Evolutionary conservation across 352 stramenopile genomes (phyloP), one percentile per base, ranked within the genome.

Genomic region (Pythium sukuiense): DNA sequence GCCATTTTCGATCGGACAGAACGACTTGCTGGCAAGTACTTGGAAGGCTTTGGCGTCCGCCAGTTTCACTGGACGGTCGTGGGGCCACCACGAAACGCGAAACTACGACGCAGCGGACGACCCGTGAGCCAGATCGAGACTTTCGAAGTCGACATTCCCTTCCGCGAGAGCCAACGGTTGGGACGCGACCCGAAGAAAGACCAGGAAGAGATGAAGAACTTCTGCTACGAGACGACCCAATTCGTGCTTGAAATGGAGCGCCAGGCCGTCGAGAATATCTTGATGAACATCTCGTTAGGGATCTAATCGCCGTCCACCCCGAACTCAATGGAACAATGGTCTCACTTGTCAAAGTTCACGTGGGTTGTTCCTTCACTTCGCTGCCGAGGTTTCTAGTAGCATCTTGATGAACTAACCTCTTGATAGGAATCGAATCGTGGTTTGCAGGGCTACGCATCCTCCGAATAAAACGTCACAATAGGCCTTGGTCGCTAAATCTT

Each of bases 41-140:
- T 37, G 27, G 29, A 37, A 8, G 32, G 37, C 11, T 58, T 43
- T 20, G 52, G 52, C 3, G 12, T 58, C 26, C 52, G 52, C 26
- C 52, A 41, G 9, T 58, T 58, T 30, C 33, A 41, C 52, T 58
- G 52, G 52, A 58, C 52, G 14, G 52, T 58, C 4, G 35, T 58
- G 2, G 52, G 52, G 5, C 52, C 52, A 4, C 52, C 52, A 45
- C 52, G 52, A 14, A 58, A 58, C 29, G 29, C 33, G 11, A 58
- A 41, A 11, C 52, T 58, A 5, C 52, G 52, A 37, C 26, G 29
- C 11, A 30, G 49, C 26, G 14, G 49, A 27, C 20, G 37, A 6
- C 20, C 33, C 0, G 32, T 35, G 26, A 43, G 52, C 29, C 52
- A 58, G 52, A 58, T 58, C 52, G 52, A 58, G 27, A 58, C 29